Evolutionary conservation across 305 asterid species (phyloP).

Genomic region (Fraxinus angustifolia): DNA sequence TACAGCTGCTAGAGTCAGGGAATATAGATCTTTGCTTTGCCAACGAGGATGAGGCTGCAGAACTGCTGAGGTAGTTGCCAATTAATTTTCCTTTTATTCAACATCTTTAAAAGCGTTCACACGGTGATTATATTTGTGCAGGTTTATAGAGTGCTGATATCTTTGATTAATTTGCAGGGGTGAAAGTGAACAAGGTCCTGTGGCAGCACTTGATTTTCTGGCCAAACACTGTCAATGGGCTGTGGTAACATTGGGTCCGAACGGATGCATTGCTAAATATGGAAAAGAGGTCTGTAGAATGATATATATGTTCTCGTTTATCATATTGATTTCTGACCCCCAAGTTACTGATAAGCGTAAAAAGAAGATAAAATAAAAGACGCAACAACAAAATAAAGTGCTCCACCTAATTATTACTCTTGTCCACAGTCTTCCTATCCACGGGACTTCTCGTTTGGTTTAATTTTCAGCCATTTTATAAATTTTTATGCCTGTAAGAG

Average conservation of each 20-base stretch:
- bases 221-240: constrained; percentile 86
- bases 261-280: constrained; percentile 85
- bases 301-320: background rate
- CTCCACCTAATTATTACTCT: background rate
- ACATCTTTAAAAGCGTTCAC: background rate
- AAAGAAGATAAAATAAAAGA: background rate
- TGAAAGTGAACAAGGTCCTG: constrained; percentile 53
- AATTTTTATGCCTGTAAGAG: background rate
- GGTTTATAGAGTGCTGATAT: background rate
- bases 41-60: constrained; percentile 96
- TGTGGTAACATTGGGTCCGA: constrained; percentile 79
- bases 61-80: constrained; percentile 60
- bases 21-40: constrained; percentile 92
- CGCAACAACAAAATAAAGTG: background rate
- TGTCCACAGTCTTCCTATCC: background rate
- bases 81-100: constrained; percentile 3
- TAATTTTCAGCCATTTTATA: background rate
- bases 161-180: constrained; percentile 39
- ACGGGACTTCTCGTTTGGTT: background rate
- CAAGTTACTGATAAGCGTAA: background rate
- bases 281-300: constrained; percentile 57
- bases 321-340: background rate
- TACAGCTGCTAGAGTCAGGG: constrained; percentile 73
- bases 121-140: background rate
- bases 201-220: constrained; percentile 68